phyloP scores from a whole-genome alignment of 1,284 basidiomycete species.

The Phellopilus nigrolimitatus region DNA sequence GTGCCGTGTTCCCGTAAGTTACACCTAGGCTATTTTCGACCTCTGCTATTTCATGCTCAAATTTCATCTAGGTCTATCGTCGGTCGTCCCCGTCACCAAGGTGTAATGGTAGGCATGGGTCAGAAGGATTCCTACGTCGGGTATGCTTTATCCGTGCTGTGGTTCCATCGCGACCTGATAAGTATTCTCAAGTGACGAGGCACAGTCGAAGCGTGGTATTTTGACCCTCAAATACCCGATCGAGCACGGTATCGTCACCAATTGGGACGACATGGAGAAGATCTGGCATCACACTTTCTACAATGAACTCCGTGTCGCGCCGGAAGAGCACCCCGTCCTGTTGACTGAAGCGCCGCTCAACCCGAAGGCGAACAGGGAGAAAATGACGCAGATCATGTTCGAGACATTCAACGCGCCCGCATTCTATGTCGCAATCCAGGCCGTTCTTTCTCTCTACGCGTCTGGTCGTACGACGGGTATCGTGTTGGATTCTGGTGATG shows the following conservation, averaged over 20 bases:
- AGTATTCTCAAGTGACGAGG: constrained; percentile 65
- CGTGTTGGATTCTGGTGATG: constrained; percentile 97
- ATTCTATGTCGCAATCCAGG: constrained; percentile 93
- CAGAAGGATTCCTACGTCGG: constrained; percentile 88
- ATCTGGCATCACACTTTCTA: constrained; percentile 94
- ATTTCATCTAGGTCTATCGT: constrained; percentile 66
- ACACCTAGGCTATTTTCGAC: not conserved
- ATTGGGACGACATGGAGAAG: constrained; percentile 98
- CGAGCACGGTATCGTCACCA: constrained; percentile 86
- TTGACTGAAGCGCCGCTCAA: constrained; percentile 91
- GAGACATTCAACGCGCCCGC: constrained; percentile 95
- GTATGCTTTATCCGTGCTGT: constrained; percentile 38
- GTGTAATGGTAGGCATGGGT: constrained; percentile 90
- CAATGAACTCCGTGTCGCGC: constrained; percentile 80
- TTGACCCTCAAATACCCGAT: constrained; percentile 87
- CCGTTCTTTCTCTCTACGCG: constrained; percentile 88
- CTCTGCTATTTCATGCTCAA: not conserved
- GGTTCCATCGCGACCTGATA: not conserved
- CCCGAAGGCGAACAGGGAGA: constrained; percentile 93
- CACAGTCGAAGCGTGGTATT: constrained; percentile 95
- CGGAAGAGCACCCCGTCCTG: constrained; percentile 91
- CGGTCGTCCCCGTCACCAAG: constrained; percentile 88
- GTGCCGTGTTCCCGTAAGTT: constrained; percentile 67
- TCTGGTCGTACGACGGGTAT: constrained; percentile 93
- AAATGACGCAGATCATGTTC: constrained; percentile 98